Conservation (phyloP, 805 yeast genomes). For the Candida stauntonica region DNA sequence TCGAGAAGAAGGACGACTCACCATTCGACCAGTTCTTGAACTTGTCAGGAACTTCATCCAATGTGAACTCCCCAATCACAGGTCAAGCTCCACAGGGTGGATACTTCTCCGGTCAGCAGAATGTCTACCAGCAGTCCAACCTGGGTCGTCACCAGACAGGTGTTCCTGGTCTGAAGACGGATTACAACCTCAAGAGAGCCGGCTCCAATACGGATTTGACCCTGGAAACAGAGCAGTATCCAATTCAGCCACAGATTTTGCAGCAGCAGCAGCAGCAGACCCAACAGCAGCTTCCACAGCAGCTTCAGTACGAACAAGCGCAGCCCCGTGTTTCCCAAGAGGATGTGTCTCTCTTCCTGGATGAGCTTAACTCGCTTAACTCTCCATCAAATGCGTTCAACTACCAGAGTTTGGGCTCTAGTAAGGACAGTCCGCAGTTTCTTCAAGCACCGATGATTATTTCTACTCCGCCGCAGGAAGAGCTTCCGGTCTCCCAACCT, state of each 20-base stretch:
- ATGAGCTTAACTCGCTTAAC: constrained; percentile 14
- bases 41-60: constrained; percentile 16
- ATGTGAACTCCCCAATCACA: constrained; percentile 11
- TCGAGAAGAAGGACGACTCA: constrained; percentile 12
- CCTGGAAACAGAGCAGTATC: constrained; percentile 1
- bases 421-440: constrained; percentile 2
- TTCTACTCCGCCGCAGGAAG: constrained; percentile 18
- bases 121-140: constrained; percentile 1
- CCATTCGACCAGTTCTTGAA: constrained; percentile 20
- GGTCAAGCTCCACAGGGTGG: constrained; percentile 3
- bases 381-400: constrained; percentile 11
- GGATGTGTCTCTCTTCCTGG: constrained; percentile 17
- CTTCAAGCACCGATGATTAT: constrained; percentile 14
- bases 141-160: not conserved
- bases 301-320: not conserved
- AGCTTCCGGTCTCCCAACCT: not conserved
- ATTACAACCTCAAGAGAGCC: constrained; percentile 16
- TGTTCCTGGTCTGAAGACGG: constrained; percentile 18
- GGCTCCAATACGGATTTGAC: constrained; percentile 14
- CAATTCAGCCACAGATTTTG: not conserved
- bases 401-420: constrained; percentile 1
- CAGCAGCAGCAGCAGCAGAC: constrained; percentile 3
- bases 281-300: constrained; percentile 2
- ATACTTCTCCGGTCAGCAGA: constrained; percentile 3
- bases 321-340: constrained; percentile 5